A percentile compares a stretch with the other conserved stretches of the same genome.
These are phyloP conservation scores for Blastobotrys petasosporus DNA, from an alignment of 1,139 yeast species.

Conservation along the genomic window DNA sequence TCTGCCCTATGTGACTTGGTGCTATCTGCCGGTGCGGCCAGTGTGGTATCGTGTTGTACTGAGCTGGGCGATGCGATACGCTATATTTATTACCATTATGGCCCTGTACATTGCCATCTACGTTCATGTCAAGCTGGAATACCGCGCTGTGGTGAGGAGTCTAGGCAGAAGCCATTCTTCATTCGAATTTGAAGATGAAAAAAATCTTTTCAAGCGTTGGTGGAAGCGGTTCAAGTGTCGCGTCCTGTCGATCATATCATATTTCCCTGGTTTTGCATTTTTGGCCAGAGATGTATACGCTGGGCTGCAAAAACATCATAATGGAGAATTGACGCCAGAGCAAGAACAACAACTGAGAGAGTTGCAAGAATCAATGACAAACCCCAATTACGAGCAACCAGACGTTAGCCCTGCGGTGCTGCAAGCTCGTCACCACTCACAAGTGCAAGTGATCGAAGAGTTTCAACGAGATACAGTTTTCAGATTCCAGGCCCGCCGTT, in stretches of 20 bases:
- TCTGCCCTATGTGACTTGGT: constrained; percentile 58
- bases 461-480: constrained; percentile 57
- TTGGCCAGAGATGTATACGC: constrained; percentile 14
- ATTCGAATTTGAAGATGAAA: constrained; percentile 14
- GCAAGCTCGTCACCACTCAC: constrained; percentile 14
- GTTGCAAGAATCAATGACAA: constrained; percentile 1
- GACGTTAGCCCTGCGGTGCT: constrained; percentile 3
- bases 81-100: constrained; percentile 57
- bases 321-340: neutral
- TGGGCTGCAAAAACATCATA: neutral
- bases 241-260: constrained; percentile 17
- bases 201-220: constrained; percentile 8
- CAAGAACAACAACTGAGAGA: neutral
- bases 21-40: constrained; percentile 71
- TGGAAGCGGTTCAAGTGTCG: constrained; percentile 6
- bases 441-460: constrained; percentile 31
- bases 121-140: constrained; percentile 51
- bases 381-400: neutral
- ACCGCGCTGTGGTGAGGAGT: constrained; percentile 27
- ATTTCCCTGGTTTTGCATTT: constrained; percentile 29
- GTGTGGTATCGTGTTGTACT: constrained; percentile 69
- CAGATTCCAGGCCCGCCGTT: constrained; percentile 55
- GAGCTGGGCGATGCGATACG: constrained; percentile 79
- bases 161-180: constrained; percentile 24
- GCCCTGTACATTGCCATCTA: constrained; percentile 67